Evolutionary conservation across 257 asterid species (phyloP), one percentile per base, ranked within the genome.

Genomic region (Voacanga thouarsii): DNA sequence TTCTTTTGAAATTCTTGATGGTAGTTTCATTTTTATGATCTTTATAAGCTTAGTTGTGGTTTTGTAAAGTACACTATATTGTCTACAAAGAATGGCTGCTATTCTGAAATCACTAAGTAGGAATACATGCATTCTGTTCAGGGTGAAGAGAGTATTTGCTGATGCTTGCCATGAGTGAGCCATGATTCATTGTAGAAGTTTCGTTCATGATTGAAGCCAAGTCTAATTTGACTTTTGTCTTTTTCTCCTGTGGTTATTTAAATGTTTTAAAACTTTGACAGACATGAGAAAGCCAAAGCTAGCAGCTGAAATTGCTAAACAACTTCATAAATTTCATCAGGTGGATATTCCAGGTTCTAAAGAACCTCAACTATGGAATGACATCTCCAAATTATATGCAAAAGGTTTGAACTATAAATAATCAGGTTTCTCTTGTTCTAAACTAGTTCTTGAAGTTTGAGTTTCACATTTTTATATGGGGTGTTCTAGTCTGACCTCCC

Each of bases 291-390:
- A 82, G 53, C 97, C 97, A 71, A 91, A 91, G 87, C 86, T 90
- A 26, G 90, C 88, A n/a, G 91, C 89, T 75, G 92, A 87, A 86
- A 92, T 95, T 70, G 98, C 98, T 70, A 95, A 90, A 86, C 90
- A 92, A 76, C 96, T 95, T 65, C 89, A 84, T 55, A 87, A 80
- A 71, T 95, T 95, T 83, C 99, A 95, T 81, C 90, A 88, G 87
- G 98, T 95, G 83, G 89, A 89, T 84, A 87, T 95, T 82, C 96
- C 99, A 53, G 96, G 98, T 81, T 87, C 94, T 53, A 91, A 75
- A 82, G 98, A 90, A 82, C 98, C 99, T 82, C 96, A 89, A 82
- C 86, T 95, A 19, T 95, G 99, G 99, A 90, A 77, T 81, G 97
- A 91, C 85, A 86, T 92, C 75, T 84, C 74, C 79, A 92, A 94